A percentile compares a stretch with the other conserved stretches of the same genome.
phyloP scores from a whole-genome alignment of 345 rosid species.

The Eucalyptus camaldulensis region DNA sequence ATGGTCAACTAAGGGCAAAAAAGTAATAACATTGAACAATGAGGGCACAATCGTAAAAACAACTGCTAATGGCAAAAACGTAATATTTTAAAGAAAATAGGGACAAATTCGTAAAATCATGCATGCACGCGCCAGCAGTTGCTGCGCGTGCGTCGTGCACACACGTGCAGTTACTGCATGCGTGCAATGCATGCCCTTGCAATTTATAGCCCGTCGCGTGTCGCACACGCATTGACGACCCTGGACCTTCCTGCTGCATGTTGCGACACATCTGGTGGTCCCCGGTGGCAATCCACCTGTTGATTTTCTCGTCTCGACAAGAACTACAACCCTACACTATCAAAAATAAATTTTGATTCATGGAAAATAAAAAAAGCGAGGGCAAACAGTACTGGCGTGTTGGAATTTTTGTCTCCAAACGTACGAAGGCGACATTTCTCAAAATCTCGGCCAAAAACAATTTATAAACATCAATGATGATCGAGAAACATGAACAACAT shows the following conservation, averaged over 20 bases:
- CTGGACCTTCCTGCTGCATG: accelerated
- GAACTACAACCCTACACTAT: accelerated
- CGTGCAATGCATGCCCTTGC: accelerated
- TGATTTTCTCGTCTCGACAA: accelerated
- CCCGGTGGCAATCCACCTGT: accelerated
- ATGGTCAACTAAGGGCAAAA: no score
- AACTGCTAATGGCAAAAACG: no score
- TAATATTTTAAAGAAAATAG: no score
- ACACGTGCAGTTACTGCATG: accelerated
- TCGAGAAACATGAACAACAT: accelerated
- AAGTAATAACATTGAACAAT: no score
- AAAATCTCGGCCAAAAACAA: no score
- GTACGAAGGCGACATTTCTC: accelerated
- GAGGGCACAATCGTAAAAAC: accelerated
- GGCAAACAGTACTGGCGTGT: accelerated
- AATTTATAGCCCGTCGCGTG: accelerated
- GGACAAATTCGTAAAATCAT: accelerated
- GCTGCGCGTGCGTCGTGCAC: accelerated
- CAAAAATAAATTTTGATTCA: no score
- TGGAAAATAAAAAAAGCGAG: accelerated
- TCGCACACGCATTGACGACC: accelerated
- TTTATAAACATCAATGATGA: no score
- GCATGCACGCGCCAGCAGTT: accelerated
- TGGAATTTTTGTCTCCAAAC: accelerated
- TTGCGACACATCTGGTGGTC: accelerated